These are phyloP conservation scores for Coemansia sp. DNA, from an alignment of 192 early-diverging fungal genomes.

Conservation along the genomic window DNA sequence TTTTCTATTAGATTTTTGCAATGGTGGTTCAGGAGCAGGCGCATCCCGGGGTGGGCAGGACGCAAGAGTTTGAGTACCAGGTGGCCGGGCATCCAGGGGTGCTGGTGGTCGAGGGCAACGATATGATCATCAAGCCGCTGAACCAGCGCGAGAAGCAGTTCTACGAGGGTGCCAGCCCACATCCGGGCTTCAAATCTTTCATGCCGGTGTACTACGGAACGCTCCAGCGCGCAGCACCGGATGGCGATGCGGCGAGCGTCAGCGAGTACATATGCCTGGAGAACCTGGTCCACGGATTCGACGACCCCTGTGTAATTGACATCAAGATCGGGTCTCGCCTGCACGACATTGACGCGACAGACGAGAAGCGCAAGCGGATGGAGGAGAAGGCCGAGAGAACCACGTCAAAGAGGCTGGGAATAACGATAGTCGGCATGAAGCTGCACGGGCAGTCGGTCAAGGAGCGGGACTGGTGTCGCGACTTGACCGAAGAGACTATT, in stretches of 20 bases:
- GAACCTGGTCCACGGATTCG: constrained; percentile 67
- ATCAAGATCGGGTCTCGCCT: constrained; percentile 81
- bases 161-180: constrained; percentile 57
- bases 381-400: constrained; percentile 57
- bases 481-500: constrained; percentile 50
- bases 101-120: constrained; percentile 57
- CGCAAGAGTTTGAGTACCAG: constrained; percentile 59
- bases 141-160: constrained; percentile 63
- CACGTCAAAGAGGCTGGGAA: constrained; percentile 62
- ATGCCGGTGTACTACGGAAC: constrained; percentile 68
- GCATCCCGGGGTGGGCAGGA: neutral
- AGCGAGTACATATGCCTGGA: constrained; percentile 65
- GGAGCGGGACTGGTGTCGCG: constrained; percentile 17
- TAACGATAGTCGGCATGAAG: constrained; percentile 71
- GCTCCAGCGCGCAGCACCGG: constrained; percentile 23
- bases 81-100: constrained; percentile 77
- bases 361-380: constrained; percentile 68
- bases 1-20: too few relatives aligned
- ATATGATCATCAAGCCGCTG: constrained; percentile 70
- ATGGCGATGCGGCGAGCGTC: neutral
- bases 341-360: constrained; percentile 66
- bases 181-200: constrained; percentile 55
- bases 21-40: too few relatives aligned
- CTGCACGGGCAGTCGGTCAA: constrained; percentile 31
- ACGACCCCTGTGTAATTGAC: constrained; percentile 76